phyloP scores from a whole-genome alignment of 2,329 filamentous ascomycete species.

The Fusarium heterosporum region DNA sequence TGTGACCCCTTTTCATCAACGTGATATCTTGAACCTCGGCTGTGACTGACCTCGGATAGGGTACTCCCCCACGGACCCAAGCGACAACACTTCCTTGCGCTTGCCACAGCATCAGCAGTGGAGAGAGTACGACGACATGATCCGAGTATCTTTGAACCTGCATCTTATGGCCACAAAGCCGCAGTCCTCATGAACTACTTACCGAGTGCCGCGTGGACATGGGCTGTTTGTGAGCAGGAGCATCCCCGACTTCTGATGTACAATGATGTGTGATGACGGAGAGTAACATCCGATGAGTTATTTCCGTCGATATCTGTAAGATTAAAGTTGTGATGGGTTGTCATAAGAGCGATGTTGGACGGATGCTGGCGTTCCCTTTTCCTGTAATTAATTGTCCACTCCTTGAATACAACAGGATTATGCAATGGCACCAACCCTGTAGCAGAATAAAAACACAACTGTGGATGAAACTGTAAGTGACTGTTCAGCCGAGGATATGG shows the following conservation, averaged over 20 bases:
- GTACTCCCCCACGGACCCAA: constrained; percentile 50
- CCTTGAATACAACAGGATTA: neutral
- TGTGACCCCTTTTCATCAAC: constrained; percentile 55
- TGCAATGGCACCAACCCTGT: constrained; percentile 13
- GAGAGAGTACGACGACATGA: constrained; percentile 55
- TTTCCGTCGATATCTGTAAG: neutral
- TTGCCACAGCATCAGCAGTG: constrained; percentile 67
- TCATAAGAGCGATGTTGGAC: constrained; percentile 18
- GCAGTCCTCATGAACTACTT: constrained; percentile 52
- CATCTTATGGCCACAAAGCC: constrained; percentile 51
- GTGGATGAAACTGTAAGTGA: constrained; percentile 9
- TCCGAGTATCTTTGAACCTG: constrained; percentile 52
- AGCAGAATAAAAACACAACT: constrained; percentile 19
- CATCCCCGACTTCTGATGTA: constrained; percentile 53
- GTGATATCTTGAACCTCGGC: constrained; percentile 25
- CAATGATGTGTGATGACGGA: constrained; percentile 50
- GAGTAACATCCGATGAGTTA: constrained; percentile 34
- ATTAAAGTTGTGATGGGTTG: constrained; percentile 2
- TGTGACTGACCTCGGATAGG: constrained; percentile 43
- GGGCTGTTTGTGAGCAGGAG: constrained; percentile 52
- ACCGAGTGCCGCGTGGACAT: constrained; percentile 55
- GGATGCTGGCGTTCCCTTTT: constrained; percentile 13
- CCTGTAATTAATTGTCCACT: constrained; percentile 1
- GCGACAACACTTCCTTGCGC: constrained; percentile 67
- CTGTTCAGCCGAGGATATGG: constrained; percentile 41